Conservation (phyloP, 225 moss, liverwort and hornwort genomes). For the Asterella californica region DNA sequence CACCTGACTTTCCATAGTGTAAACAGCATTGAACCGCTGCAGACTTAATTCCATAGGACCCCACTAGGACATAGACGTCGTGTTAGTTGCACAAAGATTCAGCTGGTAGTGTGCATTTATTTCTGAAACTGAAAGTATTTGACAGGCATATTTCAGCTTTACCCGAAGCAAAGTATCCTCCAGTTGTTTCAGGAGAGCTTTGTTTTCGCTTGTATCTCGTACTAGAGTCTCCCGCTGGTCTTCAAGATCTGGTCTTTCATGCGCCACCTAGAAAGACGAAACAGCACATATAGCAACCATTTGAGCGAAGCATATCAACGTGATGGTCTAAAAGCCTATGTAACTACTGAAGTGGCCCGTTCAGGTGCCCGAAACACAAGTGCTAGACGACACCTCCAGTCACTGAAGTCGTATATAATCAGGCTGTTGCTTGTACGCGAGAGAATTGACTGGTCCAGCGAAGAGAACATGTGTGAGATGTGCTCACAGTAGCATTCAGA, state of each 20-base stretch:
- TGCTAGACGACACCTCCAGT: background rate
- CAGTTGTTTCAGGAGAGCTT: slow-evolving; percentile 72
- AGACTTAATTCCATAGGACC: background rate
- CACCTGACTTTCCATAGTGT: background rate
- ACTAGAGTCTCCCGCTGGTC: slow-evolving; percentile 73
- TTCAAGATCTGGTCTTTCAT: slow-evolving; percentile 85
- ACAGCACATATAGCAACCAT: background rate
- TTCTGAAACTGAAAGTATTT: background rate
- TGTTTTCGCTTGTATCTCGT: slow-evolving; percentile 72
- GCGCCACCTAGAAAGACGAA: slow-evolving; percentile 51
- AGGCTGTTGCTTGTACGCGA: background rate
- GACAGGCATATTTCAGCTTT: slow-evolving; percentile 1
- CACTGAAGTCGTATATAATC: background rate
- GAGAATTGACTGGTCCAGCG: background rate
- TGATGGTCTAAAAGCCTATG: background rate
- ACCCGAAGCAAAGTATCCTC: slow-evolving; percentile 78
- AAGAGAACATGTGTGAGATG: background rate
- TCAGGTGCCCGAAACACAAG: background rate
- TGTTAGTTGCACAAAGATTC: background rate
- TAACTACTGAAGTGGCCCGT: background rate
- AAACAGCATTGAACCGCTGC: background rate
- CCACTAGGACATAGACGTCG: background rate
- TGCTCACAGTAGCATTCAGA: slow-evolving; percentile 72
- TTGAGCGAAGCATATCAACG: background rate
- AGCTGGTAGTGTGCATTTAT: no score